Conservation (phyloP, 768 basidiomycete genomes). For the Trametes punicea region DNA sequence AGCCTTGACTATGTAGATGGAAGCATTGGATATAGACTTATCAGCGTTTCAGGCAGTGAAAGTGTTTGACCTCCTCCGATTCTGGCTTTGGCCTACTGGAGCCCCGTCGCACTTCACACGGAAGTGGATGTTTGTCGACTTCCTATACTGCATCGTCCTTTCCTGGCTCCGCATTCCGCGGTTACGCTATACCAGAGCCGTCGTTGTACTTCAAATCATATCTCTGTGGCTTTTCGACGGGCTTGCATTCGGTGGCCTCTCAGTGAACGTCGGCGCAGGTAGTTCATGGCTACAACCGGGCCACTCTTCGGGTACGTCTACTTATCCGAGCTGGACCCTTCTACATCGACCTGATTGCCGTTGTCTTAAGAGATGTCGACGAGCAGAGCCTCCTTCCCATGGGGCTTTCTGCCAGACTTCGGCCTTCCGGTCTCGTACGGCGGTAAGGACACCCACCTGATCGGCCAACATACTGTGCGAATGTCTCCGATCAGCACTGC, state of each 20-base stretch:
- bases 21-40: background rate
- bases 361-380: slow-evolving; percentile 11
- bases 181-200: slow-evolving; percentile 61
- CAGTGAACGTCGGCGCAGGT: slow-evolving; percentile 46
- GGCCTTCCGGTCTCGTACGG: slow-evolving; percentile 48
- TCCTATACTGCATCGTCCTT: slow-evolving; percentile 54
- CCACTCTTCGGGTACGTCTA: slow-evolving; percentile 33
- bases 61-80: slow-evolving; percentile 62
- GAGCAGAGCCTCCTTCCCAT: slow-evolving; percentile 39
- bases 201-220: slow-evolving; percentile 60
- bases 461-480: slow-evolving; percentile 87
- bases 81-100: slow-evolving; percentile 44
- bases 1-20: background rate
- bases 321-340: background rate
- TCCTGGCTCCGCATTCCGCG: slow-evolving; percentile 71
- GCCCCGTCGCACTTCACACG: slow-evolving; percentile 42
- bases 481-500: slow-evolving; percentile 95
- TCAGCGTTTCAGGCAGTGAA: slow-evolving; percentile 79
- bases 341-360: slow-evolving; percentile 10
- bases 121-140: slow-evolving; percentile 76
- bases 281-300: slow-evolving; percentile 23
- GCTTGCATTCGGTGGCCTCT: slow-evolving; percentile 68
- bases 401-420: slow-evolving; percentile 46
- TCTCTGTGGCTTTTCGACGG: slow-evolving; percentile 63
- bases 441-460: slow-evolving; percentile 55